Base-by-base conservation (phyloP, 2,329 filamentous ascomycete genomes). In the Mollisia scopiformis region DNA sequence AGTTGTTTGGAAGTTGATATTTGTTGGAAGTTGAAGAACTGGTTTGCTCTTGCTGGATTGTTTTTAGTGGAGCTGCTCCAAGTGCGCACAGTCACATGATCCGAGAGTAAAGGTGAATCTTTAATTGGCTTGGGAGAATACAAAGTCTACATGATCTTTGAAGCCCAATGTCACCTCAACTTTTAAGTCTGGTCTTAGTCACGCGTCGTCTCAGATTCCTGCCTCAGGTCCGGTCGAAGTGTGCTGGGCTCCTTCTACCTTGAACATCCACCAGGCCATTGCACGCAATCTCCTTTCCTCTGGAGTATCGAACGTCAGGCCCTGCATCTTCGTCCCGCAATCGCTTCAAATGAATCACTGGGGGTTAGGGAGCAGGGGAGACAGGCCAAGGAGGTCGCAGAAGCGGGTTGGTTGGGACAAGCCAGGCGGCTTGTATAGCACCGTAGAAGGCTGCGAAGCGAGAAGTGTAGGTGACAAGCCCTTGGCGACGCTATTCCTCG, bases 401-500 rank as follows among this genome's bases (percentile, higher is more conserved):
- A 57, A 46, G 82, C 76, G 59, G 82, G n/a, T n/a, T 70, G 3
- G 72, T 80, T 33, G 84, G 78, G 51, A 80, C 68, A 0, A 81
- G 66, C 39, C 69, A 69, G 5, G 37, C 55, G 19, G 57, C 62
- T 19, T 61, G 52, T 67, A 83, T 80, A 19, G 79, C 79, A 37
- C 80, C 69, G 66, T 83, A 77, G 65, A 84, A 81, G 6, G 69
- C 70, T 2, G 71, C 66, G 66, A 83, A 84, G 7, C 82, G 76
- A 53, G 72, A 75, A 2, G 72, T 68, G n/a, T 71, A 71, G 47
- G 75, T 71, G 3, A 70, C 63, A 55, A 73, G 73, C 47, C 74
- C 73, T 3, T 68, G 68, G 61, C 72, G 76, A 13, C 82, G 67
- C 63, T 78, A 75, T 64, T 85, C 82, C 68, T 58, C 61, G 23